A percentile compares a stretch with the other conserved stretches of the same genome.
These are phyloP conservation scores for Dicorynia guianensis DNA, from an alignment of 306 rosid species.

Conservation along the genomic window DNA sequence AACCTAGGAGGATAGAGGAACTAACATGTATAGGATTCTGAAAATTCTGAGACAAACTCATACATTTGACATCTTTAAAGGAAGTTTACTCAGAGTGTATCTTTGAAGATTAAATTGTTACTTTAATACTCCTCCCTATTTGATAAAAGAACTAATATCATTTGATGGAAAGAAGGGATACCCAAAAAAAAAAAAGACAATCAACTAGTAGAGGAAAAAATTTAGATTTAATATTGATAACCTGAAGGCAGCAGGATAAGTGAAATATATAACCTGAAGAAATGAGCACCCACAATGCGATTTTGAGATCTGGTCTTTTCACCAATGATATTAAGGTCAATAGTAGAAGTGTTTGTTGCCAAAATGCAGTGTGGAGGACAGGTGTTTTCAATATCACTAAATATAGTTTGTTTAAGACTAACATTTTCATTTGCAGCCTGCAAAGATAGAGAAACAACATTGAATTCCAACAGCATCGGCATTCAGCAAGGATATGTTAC, in stretches of 20 bases:
- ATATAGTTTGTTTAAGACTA: constrained; percentile 83
- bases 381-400: constrained; percentile 82
- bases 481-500: not conserved
- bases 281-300: constrained; percentile 92
- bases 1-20: too few species aligned
- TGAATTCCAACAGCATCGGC: constrained; percentile 24
- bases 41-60: too few species aligned
- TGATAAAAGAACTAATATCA: too few species aligned
- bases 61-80: too few species aligned
- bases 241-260: constrained; percentile 31
- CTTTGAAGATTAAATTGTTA: too few species aligned
- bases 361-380: constrained; percentile 91
- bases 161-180: too few species aligned
- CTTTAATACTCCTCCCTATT: too few species aligned
- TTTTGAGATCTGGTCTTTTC: constrained; percentile 74
- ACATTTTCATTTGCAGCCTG: constrained; percentile 92
- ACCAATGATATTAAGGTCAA: constrained; percentile 83
- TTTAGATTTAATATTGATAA: not conserved
- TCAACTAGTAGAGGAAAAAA: too few species aligned
- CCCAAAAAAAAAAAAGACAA: too few species aligned
- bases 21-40: too few species aligned
- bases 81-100: too few species aligned
- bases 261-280: constrained; percentile 77
- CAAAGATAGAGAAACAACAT: constrained; percentile 39
- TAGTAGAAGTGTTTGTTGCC: constrained; percentile 93